phyloP scores from a whole-genome alignment of 805 yeast genomes.

The Candida boidinii region DNA sequence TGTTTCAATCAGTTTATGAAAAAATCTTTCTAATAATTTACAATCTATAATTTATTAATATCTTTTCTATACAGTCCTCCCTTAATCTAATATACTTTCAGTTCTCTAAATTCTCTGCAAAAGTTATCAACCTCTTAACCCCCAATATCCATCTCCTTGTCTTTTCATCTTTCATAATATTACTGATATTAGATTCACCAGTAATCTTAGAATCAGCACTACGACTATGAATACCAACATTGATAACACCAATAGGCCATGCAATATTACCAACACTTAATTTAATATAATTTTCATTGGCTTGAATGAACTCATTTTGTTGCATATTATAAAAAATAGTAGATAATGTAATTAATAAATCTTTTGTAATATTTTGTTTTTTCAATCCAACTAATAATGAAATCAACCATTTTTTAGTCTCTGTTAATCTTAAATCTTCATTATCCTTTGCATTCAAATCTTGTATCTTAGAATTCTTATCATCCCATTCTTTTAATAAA shows the following conservation, averaged over 20 bases:
- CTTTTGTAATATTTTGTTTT: conserved; percentile 26
- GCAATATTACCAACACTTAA: conserved; percentile 82
- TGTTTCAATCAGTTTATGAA: no score
- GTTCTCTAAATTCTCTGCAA: conserved; percentile 32
- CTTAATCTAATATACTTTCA: no score
- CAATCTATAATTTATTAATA: no score
- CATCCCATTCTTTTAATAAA: conserved; percentile 32
- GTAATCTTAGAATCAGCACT: conserved; percentile 52
- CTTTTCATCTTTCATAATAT: conserved; percentile 70
- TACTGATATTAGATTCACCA: conserved; percentile 42
- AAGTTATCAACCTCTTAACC: conserved; percentile 64
- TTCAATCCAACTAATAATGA: conserved; percentile 50
- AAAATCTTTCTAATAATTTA: no score
- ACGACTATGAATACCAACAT: conserved; percentile 74
- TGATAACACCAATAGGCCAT: conserved; percentile 85
- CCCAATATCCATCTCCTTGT: conserved; percentile 74
- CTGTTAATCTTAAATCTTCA: conserved; percentile 21
- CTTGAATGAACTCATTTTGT: conserved; percentile 35
- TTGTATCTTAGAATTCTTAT: conserved; percentile 5
- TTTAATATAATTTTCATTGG: conserved; percentile 63
- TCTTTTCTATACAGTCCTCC: no score
- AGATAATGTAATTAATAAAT: conserved; percentile 44
- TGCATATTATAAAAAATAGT: conserved; percentile 45
- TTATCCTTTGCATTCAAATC: conserved; percentile 6
- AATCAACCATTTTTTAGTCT: conserved; percentile 40